phyloP scores from a whole-genome alignment of 1,284 basidiomycete genomes.

The Neonothopanus nambi region DNA sequence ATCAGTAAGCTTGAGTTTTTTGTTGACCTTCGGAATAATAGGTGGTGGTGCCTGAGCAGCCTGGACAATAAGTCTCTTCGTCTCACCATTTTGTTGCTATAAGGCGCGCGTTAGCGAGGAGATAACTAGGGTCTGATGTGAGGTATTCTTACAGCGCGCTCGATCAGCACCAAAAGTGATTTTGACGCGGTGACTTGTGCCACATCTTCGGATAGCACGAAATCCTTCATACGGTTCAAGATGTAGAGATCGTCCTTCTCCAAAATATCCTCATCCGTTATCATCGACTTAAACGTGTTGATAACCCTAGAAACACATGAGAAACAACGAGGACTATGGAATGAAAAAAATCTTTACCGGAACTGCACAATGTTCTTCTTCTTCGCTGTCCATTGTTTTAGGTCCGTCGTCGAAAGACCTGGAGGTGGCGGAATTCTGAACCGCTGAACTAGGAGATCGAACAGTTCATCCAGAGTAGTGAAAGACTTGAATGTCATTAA shows the following conservation, averaged over 20 bases:
- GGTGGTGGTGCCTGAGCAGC: slow-evolving; percentile 70
- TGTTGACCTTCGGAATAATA: slow-evolving; percentile 72
- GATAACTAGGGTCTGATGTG: not conserved
- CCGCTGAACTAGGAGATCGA: slow-evolving; percentile 83
- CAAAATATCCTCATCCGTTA: slow-evolving; percentile 77
- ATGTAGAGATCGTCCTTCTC: slow-evolving; percentile 82
- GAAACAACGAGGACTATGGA: not conserved
- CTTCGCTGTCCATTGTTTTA: slow-evolving; percentile 81
- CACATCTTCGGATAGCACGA: slow-evolving; percentile 70
- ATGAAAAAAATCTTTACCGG: slow-evolving; percentile 58
- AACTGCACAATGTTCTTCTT: slow-evolving; percentile 91
- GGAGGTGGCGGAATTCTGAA: slow-evolving; percentile 82
- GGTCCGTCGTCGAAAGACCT: slow-evolving; percentile 64
- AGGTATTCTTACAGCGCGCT: slow-evolving; percentile 62
- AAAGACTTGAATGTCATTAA: slow-evolving; percentile 98
- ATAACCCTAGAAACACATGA: slow-evolving; percentile 55
- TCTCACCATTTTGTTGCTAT: slow-evolving; percentile 60
- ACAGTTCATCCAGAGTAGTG: slow-evolving; percentile 82
- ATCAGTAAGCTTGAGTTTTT: slow-evolving; percentile 84
- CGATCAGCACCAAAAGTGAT: slow-evolving; percentile 70
- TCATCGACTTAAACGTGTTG: slow-evolving; percentile 83
- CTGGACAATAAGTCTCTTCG: slow-evolving; percentile 51
- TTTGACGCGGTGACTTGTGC: slow-evolving; percentile 67
- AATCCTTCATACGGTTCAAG: slow-evolving; percentile 76
- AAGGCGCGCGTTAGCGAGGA: slow-evolving; percentile 17